These are phyloP conservation scores for Pichia pseudocactophila DNA, from an alignment of 805 yeast species.

Conservation along the genomic window DNA sequence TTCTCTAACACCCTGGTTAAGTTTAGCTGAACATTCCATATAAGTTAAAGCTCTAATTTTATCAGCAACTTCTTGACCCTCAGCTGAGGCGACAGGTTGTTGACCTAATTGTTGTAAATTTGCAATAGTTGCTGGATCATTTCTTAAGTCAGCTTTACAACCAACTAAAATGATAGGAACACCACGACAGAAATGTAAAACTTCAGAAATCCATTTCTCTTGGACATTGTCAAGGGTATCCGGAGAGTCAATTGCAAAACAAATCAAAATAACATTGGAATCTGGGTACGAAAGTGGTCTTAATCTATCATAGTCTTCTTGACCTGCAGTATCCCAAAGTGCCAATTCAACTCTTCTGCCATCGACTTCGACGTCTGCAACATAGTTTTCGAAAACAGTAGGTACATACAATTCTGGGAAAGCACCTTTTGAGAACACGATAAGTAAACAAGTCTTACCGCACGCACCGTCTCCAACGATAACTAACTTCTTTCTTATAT, in stretches of 20 bases:
- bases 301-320: conserved; percentile 92
- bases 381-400: conserved; percentile 95
- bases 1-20: conserved; percentile 86
- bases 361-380: conserved; percentile 88
- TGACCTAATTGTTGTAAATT: conserved; percentile 65
- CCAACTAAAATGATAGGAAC: conserved; percentile 90
- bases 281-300: conserved; percentile 90
- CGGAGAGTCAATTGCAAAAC: conserved; percentile 86
- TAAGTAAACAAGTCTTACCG: conserved; percentile 89
- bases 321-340: conserved; percentile 98
- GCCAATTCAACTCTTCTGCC: conserved; percentile 91
- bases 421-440: conserved; percentile 77
- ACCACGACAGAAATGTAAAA: conserved; percentile 87
- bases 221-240: conserved; percentile 90
- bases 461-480: conserved; percentile 98
- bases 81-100: conserved; percentile 72
- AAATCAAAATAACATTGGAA: conserved; percentile 82
- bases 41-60: conserved; percentile 82
- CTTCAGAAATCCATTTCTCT: conserved; percentile 94
- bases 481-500: conserved; percentile 72
- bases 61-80: conserved; percentile 81
- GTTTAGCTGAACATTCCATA: conserved; percentile 87
- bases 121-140: conserved; percentile 70
- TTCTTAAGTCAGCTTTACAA: conserved; percentile 83
- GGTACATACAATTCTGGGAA: conserved; percentile 95